phyloP scores from a whole-genome alignment of 495 filamentous ascomycete species.

The Lasiosphaeriaceae sp. region DNA sequence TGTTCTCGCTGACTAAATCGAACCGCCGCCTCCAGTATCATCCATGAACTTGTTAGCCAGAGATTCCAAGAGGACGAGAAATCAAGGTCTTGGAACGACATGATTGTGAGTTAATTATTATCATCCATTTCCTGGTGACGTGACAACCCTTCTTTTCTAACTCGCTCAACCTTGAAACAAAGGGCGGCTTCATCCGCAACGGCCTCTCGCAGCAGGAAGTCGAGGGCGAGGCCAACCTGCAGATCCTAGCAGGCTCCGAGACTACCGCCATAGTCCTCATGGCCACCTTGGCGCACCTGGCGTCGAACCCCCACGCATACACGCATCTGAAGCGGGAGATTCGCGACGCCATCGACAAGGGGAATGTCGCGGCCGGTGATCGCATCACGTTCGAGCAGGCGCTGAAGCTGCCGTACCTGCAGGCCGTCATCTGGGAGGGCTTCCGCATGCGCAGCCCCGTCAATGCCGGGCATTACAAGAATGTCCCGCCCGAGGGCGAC shows the following conservation, averaged over 20 bases:
- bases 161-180: constrained; percentile 20
- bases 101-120: constrained; percentile 31
- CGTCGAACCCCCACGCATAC: constrained; percentile 41
- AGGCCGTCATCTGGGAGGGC: constrained; percentile 49
- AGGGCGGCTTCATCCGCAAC: constrained; percentile 29
- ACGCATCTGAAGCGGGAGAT: constrained; percentile 55
- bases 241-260: constrained; percentile 58
- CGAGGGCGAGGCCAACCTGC: constrained; percentile 37
- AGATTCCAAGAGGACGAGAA: constrained; percentile 29
- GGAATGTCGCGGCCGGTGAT: constrained; percentile 24
- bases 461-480: background rate
- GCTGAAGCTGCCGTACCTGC: constrained; percentile 37
- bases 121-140: background rate
- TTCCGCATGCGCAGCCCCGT: constrained; percentile 41
- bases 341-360: constrained; percentile 33
- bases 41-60: constrained; percentile 26
- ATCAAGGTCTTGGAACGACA: constrained; percentile 23
- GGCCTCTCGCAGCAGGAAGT: constrained; percentile 26
- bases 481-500: too few species aligned
- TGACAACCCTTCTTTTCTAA: too few species aligned
- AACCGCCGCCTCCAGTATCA: constrained; percentile 13
- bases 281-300: constrained; percentile 48
- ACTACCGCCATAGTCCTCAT: constrained; percentile 59
- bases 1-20: constrained; percentile 25
- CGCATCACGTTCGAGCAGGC: constrained; percentile 38